Conservation (phyloP, 805 yeast genomes). For the Saccharomycodes ludwigii region DNA sequence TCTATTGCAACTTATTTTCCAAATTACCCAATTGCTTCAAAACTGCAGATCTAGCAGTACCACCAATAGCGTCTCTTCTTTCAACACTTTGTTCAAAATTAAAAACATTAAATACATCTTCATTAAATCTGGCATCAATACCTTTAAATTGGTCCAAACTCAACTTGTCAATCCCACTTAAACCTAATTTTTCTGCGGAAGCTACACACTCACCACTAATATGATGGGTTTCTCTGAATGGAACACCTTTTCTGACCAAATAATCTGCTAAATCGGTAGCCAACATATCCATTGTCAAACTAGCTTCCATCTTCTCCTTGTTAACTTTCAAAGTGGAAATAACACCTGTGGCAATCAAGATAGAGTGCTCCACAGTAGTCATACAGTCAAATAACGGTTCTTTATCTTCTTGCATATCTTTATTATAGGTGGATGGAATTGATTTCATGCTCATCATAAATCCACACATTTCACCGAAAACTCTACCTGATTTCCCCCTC, state of each 20-base stretch:
- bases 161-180: slow-evolving; percentile 80
- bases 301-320: slow-evolving; percentile 65
- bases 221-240: slow-evolving; percentile 98
- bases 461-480: slow-evolving; percentile 88
- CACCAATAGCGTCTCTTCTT: slow-evolving; percentile 93
- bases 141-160: slow-evolving; percentile 62
- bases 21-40: slow-evolving; percentile 46
- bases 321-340: slow-evolving; percentile 73
- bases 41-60: slow-evolving; percentile 91
- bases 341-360: slow-evolving; percentile 92
- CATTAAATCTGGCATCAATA: slow-evolving; percentile 70
- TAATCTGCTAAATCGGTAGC: slow-evolving; percentile 98
- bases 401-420: slow-evolving; percentile 98
- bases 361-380: slow-evolving; percentile 85
- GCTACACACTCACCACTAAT: slow-evolving; percentile 97
- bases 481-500: slow-evolving; percentile 96
- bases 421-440: slow-evolving; percentile 96
- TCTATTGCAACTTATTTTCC: slow-evolving; percentile 16
- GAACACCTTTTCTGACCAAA: slow-evolving; percentile 94
- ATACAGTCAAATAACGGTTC: slow-evolving; percentile 94
- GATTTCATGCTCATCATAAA: slow-evolving; percentile 93
- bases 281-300: slow-evolving; percentile 96
- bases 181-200: slow-evolving; percentile 63
- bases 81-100: slow-evolving; percentile 91
- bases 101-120: slow-evolving; percentile 76